Conservation (phyloP, 257 asterid species). For the Prunella vulgaris region DNA sequence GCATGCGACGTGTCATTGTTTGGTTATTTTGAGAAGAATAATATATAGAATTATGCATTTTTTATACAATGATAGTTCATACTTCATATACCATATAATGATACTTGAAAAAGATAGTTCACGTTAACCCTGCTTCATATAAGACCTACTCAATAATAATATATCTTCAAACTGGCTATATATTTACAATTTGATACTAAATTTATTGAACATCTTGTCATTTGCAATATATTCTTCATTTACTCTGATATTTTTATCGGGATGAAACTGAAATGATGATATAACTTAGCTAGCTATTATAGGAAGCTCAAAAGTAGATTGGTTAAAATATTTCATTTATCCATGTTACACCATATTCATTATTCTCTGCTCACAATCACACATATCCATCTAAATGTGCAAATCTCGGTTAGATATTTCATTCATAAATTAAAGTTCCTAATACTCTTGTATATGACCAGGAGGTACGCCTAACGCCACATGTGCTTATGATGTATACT, state of each 20-base stretch:
- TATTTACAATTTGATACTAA: background rate
- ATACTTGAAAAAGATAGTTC: too few relatives aligned
- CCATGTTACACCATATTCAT: too few relatives aligned
- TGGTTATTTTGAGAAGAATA: too few relatives aligned
- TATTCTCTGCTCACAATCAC: too few relatives aligned
- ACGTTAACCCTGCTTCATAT: too few relatives aligned
- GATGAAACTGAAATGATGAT: background rate
- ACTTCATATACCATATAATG: too few relatives aligned
- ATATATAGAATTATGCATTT: too few relatives aligned
- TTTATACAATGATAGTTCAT: too few relatives aligned
- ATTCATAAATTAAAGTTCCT: background rate
- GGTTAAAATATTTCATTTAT: too few relatives aligned
- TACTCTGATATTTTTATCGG: background rate
- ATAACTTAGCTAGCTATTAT: background rate
- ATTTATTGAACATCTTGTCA: background rate
- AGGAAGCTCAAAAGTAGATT: too few relatives aligned
- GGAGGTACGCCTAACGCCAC: conserved; percentile 72
- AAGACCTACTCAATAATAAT: background rate
- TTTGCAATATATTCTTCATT: background rate
- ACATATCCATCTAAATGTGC: too few relatives aligned
- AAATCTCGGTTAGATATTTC: background rate
- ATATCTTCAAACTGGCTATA: background rate
- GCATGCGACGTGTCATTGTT: too few relatives aligned
- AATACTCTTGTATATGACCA: conserved; percentile 24
- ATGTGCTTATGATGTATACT: conserved; percentile 79